Conservation (phyloP, 495 filamentous ascomycete species). For the Penicillium goetzii region DNA sequence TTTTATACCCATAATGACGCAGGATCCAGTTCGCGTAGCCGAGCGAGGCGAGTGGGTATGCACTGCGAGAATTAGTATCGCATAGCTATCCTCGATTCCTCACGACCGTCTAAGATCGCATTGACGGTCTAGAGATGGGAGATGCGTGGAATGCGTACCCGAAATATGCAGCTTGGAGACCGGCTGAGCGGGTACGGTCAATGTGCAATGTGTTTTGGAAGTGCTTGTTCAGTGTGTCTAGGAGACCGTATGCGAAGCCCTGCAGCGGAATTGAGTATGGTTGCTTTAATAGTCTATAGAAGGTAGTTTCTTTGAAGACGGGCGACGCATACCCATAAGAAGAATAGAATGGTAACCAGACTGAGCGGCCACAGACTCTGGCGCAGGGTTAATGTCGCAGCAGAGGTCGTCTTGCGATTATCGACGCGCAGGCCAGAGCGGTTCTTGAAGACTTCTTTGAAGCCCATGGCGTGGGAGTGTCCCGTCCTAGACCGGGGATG, state of each 20-base stretch:
- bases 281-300: no score
- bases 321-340: slow-evolving; percentile 59
- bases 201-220: slow-evolving; percentile 60
- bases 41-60: slow-evolving; percentile 62
- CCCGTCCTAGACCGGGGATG: neutral
- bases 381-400: slow-evolving; percentile 61
- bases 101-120: no score
- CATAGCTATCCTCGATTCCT: neutral
- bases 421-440: slow-evolving; percentile 42
- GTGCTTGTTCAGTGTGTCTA: slow-evolving; percentile 56
- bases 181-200: slow-evolving; percentile 52
- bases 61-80: slow-evolving; percentile 32
- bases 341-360: slow-evolving; percentile 65
- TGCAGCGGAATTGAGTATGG: slow-evolving; percentile 18
- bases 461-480: slow-evolving; percentile 28
- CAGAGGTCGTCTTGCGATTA: slow-evolving; percentile 56
- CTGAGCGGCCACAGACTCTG: slow-evolving; percentile 56
- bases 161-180: slow-evolving; percentile 60
- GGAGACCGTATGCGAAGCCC: slow-evolving; percentile 56
- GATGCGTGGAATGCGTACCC: slow-evolving; percentile 28
- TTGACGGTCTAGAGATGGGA: neutral
- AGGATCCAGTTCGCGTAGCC: slow-evolving; percentile 63
- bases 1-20: slow-evolving; percentile 56
- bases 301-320: neutral
- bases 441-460: slow-evolving; percentile 36